Percentiles rank a stretch among this genome's conserved stretches.
These are phyloP conservation scores for Cystobasidium sp. DNA, from an alignment of 1,284 basidiomycete genomes.

Conservation along the genomic window DNA sequence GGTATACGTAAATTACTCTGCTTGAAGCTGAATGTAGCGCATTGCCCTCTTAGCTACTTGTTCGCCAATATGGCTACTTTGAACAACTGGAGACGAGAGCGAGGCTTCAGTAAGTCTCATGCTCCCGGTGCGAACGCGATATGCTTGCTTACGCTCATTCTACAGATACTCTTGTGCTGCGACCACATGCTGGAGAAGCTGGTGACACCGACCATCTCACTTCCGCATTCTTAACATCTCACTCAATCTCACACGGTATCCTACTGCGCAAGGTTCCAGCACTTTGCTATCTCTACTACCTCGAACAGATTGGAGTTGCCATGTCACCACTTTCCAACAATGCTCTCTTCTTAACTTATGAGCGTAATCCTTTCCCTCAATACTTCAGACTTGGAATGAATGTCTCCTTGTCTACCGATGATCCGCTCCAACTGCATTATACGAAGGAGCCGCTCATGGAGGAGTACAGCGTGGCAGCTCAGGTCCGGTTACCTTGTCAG, in stretches of 20 bases:
- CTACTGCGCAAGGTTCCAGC: constrained; percentile 95
- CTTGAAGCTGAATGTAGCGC: neutral
- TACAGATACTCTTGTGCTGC: constrained; percentile 90
- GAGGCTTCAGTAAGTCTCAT: constrained; percentile 81
- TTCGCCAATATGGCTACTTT: constrained; percentile 94
- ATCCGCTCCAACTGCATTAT: constrained; percentile 91
- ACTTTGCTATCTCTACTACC: constrained; percentile 73
- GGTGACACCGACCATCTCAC: constrained; percentile 98
- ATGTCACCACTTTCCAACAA: constrained; percentile 99
- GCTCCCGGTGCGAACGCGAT: too few relatives aligned
- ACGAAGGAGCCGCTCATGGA: constrained; percentile 97
- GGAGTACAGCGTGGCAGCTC: constrained; percentile 97
- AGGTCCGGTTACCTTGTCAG: constrained; percentile 61
- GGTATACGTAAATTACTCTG: constrained; percentile 15
- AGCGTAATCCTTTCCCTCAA: constrained; percentile 94
- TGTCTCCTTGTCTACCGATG: constrained; percentile 94
- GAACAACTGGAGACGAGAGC: constrained; percentile 83
- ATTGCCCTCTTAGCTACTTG: constrained; percentile 72
- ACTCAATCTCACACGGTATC: constrained; percentile 99
- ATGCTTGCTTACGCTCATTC: constrained; percentile 6
- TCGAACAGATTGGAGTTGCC: constrained; percentile 94
- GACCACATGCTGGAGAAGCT: constrained; percentile 96
- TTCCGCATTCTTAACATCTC: constrained; percentile 91
- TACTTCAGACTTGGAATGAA: constrained; percentile 97
- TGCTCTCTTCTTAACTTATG: constrained; percentile 93